These are phyloP conservation scores for Starmerella sp. DNA, from an alignment of 805 yeast species.

Conservation along the genomic window DNA sequence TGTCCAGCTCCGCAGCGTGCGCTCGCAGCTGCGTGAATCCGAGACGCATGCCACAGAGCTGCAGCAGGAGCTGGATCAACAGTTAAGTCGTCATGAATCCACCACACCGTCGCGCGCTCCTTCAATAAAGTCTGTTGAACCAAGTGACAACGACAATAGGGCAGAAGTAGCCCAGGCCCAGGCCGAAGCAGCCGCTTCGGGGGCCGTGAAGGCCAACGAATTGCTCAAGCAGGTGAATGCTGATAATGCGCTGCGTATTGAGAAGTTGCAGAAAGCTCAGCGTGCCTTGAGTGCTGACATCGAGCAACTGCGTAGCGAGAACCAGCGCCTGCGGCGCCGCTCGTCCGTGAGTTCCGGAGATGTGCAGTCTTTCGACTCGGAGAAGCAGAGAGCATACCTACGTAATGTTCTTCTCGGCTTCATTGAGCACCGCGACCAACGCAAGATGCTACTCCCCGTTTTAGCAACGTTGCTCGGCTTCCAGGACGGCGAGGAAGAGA, in stretches of 20 bases:
- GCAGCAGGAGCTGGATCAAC: conserved; percentile 7
- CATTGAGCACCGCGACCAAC: conserved; percentile 84
- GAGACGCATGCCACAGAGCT: conserved; percentile 14
- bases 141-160: not conserved
- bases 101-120: not conserved
- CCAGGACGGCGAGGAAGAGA: conserved; percentile 58
- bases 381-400: conserved; percentile 58
- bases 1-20: conserved; percentile 28
- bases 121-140: not conserved
- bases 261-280: conserved; percentile 29
- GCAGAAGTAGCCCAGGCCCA: conserved; percentile 3
- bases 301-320: conserved; percentile 25
- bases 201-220: conserved; percentile 25
- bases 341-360: conserved; percentile 1
- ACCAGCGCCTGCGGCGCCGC: conserved; percentile 7
- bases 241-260: conserved; percentile 30
- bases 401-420: conserved; percentile 87
- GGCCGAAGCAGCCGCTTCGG: conserved; percentile 20
- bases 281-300: conserved; percentile 28
- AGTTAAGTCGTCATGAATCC: not conserved
- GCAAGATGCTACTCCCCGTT: conserved; percentile 76
- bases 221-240: conserved; percentile 29
- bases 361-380: conserved; percentile 9
- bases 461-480: conserved; percentile 62
- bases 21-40: conserved; percentile 17